Conservation (phyloP, 495 filamentous ascomycete genomes). For the Neurospora sp. region DNA sequence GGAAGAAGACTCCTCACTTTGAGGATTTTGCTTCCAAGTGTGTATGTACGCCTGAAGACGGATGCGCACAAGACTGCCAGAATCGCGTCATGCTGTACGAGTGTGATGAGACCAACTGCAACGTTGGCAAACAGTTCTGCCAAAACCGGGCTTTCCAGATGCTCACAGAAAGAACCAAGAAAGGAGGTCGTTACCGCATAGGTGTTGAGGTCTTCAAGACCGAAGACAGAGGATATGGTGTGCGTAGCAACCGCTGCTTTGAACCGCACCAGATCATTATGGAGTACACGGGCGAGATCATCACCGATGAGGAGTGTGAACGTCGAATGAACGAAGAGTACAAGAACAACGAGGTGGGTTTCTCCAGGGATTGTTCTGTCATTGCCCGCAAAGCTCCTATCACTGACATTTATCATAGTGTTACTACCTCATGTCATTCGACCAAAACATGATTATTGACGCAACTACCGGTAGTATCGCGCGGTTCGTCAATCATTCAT, state of each 20-base stretch:
- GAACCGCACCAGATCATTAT: conserved; percentile 90
- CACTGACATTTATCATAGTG: conserved; percentile 44
- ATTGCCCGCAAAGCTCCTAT: conserved; percentile 8
- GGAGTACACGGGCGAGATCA: conserved; percentile 95
- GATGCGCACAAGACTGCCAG: conserved; percentile 82
- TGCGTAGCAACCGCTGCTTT: conserved; percentile 82
- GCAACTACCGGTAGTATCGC: conserved; percentile 92
- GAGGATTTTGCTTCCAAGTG: conserved; percentile 67
- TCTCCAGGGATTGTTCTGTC: neutral
- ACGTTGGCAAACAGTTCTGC: conserved; percentile 57
- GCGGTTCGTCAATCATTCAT: conserved; percentile 96
- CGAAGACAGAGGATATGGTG: conserved; percentile 75
- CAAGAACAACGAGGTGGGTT: conserved; percentile 75
- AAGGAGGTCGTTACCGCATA: conserved; percentile 72
- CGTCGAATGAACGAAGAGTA: conserved; percentile 85
- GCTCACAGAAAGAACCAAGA: conserved; percentile 63
- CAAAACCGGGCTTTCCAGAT: conserved; percentile 80
- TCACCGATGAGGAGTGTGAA: conserved; percentile 87
- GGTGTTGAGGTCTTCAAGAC: conserved; percentile 95
- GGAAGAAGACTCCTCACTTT: conserved; percentile 67
- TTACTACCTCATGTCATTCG: conserved; percentile 96
- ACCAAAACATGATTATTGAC: conserved; percentile 98
- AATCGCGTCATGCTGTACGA: conserved; percentile 97
- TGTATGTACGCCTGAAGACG: conserved; percentile 64
- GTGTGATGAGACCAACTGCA: conserved; percentile 85